Evolutionary conservation across 225 moss, liverwort and hornwort species (phyloP), one percentile per base, ranked within the genome.

Genomic region (Bryoerythrophyllum caledonicum): DNA sequence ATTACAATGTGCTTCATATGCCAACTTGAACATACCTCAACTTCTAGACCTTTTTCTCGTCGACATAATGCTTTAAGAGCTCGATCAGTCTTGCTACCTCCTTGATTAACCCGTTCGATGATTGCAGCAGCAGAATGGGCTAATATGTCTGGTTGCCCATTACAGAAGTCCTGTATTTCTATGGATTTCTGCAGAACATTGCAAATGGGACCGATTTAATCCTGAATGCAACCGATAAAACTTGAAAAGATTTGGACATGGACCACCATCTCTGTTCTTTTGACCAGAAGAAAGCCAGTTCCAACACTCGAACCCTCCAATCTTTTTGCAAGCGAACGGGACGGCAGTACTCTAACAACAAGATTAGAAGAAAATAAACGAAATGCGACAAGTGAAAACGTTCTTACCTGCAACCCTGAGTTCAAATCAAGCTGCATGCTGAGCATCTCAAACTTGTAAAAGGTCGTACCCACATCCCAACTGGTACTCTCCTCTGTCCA

Each of bases 401-500:
- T 63, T 71, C 73, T 68, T 21, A 88, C 87, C 81, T 90, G 88
- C 75, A 90, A 60, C 30, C 88, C 88, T 51, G 82, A 88, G 74
- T 83, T 88, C 68, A 88, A 77, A 78, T 90, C 90, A 63, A 90
- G 83, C 53, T 90, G 86, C 81, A 90, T 81, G 76, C 86, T 80
- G 75, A 88, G 86, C 83, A 90, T 88, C 73, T 90, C 90, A 67
- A 90, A 76, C 83, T 90, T 90, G 64, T 86, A 90, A 68, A 88
- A 90, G 21, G 85, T 83, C 24, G 80, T 83, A 51, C 85, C 88
- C 40, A 82, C 81, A 73, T 90, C 83, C 78, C 79, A 82, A 46
- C 74, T 83, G 41, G 78, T 79, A 28, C 79, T 65, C 67, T 78
- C 86, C 68, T 81, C 88, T 76, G 75, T 75, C 90, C 90, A 85